Percentiles rank a stretch among this genome's conserved stretches.
Conservation (phyloP, 2,329 filamentous ascomycete genomes). For the Trichoderma guizhouense region DNA sequence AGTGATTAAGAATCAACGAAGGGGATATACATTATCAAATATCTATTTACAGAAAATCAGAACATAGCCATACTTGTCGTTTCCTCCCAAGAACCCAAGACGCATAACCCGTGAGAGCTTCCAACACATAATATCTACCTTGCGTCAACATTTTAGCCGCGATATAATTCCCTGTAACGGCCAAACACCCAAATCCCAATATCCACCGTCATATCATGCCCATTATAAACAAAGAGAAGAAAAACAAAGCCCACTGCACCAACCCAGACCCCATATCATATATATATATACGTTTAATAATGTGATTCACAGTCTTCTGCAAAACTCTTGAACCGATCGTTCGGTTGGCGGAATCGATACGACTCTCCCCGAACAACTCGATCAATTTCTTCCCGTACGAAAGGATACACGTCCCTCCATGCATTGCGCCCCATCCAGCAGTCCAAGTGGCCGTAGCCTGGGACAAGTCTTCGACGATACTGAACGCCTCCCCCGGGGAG, state of each 20-base stretch:
- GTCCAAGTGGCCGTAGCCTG: constrained; percentile 59
- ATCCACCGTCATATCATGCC: background rate
- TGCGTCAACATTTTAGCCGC: background rate
- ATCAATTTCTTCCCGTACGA: constrained; percentile 53
- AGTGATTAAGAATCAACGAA: background rate
- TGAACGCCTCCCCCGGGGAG: constrained; percentile 32
- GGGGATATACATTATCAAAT: background rate
- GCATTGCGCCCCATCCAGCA: constrained; percentile 60
- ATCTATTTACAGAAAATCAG: no score
- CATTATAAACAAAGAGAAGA: background rate
- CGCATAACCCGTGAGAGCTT: background rate
- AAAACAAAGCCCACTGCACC: background rate
- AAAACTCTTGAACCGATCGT: constrained; percentile 10
- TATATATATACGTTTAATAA: constrained; percentile 37
- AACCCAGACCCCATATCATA: background rate
- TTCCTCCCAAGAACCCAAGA: background rate
- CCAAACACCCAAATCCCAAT: background rate
- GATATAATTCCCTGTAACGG: background rate
- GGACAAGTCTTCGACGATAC: constrained; percentile 52
- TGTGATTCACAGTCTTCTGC: constrained; percentile 29
- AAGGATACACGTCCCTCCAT: constrained; percentile 57
- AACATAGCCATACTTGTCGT: background rate
- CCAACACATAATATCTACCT: background rate
- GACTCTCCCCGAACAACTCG: constrained; percentile 36
- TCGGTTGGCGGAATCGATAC: constrained; percentile 13